phyloP scores from a whole-genome alignment of 2,329 filamentous ascomycete species.

The Botryotinia narcissicola region DNA sequence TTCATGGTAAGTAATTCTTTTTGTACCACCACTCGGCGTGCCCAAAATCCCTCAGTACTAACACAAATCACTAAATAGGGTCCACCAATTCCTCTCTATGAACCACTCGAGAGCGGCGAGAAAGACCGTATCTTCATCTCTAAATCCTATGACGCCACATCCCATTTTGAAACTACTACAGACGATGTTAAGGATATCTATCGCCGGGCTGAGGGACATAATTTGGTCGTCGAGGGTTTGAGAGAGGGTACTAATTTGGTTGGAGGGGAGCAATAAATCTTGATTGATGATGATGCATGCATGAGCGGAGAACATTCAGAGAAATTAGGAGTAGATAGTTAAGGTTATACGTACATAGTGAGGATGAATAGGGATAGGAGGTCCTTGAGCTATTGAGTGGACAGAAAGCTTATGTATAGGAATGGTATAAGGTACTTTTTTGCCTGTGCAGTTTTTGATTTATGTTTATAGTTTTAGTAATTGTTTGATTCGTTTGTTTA shows the following conservation, averaged over 20 bases:
- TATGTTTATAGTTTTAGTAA: neutral
- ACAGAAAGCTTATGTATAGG: conserved; percentile 8
- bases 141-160: conserved; percentile 97
- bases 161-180: conserved; percentile 89
- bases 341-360: conserved; percentile 10
- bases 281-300: neutral
- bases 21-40: neutral
- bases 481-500: conserved; percentile 8
- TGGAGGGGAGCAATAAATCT: conserved; percentile 56
- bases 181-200: conserved; percentile 97
- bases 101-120: conserved; percentile 77
- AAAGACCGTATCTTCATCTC: conserved; percentile 95
- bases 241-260: conserved; percentile 66
- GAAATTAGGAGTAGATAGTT: neutral
- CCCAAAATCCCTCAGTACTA: conserved; percentile 15
- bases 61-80: conserved; percentile 47
- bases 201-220: conserved; percentile 67
- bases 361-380: neutral
- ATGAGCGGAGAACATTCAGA: neutral
- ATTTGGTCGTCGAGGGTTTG: conserved; percentile 65
- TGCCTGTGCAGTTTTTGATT: conserved; percentile 1
- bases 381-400: neutral
- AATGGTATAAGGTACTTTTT: conserved; percentile 16
- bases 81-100: conserved; percentile 87
- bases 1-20: conserved; percentile 70